Conservation (phyloP, 2,329 filamentous ascomycete genomes). For the Neofusicoccum laricinum region DNA sequence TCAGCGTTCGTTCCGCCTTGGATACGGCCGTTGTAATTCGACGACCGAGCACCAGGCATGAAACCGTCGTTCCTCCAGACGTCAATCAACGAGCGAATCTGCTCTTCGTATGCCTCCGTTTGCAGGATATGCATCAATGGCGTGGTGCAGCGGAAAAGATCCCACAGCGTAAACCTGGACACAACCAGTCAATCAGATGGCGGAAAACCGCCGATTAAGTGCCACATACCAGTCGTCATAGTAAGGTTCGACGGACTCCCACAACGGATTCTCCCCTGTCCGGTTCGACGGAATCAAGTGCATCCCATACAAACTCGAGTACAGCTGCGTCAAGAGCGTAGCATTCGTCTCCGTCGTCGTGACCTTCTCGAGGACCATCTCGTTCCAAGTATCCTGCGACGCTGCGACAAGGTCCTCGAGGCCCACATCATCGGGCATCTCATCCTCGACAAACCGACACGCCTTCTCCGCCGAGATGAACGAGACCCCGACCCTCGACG, state of each 20-base stretch:
- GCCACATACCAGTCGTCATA: conserved; percentile 57
- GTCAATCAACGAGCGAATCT: conserved; percentile 65
- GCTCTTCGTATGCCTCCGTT: conserved; percentile 61
- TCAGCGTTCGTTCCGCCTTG: conserved; percentile 71
- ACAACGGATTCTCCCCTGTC: conserved; percentile 67
- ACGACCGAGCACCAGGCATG: conserved; percentile 64
- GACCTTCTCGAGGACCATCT: conserved; percentile 61
- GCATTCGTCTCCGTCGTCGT: conserved; percentile 57
- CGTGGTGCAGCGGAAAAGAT: conserved; percentile 62
- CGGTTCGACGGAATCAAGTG: conserved; percentile 67
- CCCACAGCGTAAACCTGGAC: conserved; percentile 61
- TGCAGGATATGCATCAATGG: conserved; percentile 64
- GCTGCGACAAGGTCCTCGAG: conserved; percentile 46
- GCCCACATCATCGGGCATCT: conserved; percentile 51
- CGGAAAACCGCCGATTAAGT: too few relatives aligned
- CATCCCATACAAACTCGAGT: conserved; percentile 69
- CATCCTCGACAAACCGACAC: conserved; percentile 55
- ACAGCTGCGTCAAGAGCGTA: conserved; percentile 59
- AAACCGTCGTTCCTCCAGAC: conserved; percentile 65
- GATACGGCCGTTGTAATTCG: conserved; percentile 65
- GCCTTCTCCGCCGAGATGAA: conserved; percentile 63
- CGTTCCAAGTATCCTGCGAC: conserved; percentile 58
- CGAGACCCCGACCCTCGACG: conserved; percentile 63
- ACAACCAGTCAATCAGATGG: too few relatives aligned
- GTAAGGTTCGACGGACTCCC: conserved; percentile 64